Conservation (phyloP, 768 basidiomycete genomes). For the Lyophyllum shimeji region DNA sequence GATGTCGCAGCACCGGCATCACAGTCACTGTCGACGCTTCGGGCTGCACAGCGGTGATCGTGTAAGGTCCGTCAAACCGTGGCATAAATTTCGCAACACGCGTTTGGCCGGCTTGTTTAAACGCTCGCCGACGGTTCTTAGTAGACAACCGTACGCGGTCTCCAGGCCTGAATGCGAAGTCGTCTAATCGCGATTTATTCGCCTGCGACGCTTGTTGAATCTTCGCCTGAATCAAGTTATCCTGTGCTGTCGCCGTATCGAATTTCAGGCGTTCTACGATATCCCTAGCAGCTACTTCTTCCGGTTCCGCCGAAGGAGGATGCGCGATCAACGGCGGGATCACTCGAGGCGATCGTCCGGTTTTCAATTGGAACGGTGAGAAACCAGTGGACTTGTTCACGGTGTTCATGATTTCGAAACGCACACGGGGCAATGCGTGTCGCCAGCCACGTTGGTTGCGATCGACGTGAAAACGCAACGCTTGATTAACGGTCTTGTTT, state of each 20-base stretch:
- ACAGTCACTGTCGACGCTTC: too few relatives aligned
- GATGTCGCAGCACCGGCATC: too few relatives aligned
- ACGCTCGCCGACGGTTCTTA: background rate
- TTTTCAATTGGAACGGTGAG: conserved; percentile 23
- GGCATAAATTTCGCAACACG: background rate
- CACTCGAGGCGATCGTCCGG: conserved; percentile 18
- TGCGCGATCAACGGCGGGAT: conserved; percentile 19
- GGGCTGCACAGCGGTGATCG: too few relatives aligned
- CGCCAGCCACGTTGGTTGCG: conserved; percentile 31
- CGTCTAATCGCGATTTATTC: background rate
- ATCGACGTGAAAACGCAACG: conserved; percentile 21
- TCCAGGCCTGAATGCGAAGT: background rate
- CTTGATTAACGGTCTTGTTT: conserved; percentile 27
- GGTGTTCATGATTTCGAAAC: conserved; percentile 30
- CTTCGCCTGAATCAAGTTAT: background rate
- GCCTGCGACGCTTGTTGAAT: background rate
- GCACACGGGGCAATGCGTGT: conserved; percentile 16
- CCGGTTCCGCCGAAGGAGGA: background rate
- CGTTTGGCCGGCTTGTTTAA: background rate
- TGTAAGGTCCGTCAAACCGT: background rate
- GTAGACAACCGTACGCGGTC: background rate
- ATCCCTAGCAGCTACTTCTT: background rate
- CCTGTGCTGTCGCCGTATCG: background rate
- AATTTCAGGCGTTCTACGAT: background rate
- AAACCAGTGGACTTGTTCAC: conserved; percentile 27